A percentile compares a stretch with the other conserved stretches of the same genome.
Conservation (phyloP, 2,329 filamentous ascomycete genomes). For the Chrysoporthe austroafricana region DNA sequence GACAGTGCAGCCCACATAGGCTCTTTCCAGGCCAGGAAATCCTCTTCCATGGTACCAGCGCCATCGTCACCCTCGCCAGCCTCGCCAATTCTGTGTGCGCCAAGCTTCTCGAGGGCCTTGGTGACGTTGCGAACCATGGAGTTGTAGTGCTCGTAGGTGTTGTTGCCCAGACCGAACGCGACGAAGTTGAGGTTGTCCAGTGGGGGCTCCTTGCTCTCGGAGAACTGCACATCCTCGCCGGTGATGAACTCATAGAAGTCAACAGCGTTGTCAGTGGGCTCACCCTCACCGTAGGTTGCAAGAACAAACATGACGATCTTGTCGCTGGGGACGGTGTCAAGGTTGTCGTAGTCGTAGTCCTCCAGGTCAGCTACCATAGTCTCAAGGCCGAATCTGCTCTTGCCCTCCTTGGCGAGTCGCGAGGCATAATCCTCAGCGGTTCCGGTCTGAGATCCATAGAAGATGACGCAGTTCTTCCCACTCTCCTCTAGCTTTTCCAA, state of each 20-base stretch:
- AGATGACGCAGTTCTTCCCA: constrained; percentile 96
- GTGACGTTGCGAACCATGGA: constrained; percentile 94
- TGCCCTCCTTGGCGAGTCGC: constrained; percentile 93
- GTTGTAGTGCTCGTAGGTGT: constrained; percentile 99
- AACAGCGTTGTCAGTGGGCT: constrained; percentile 97
- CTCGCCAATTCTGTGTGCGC: constrained; percentile 80
- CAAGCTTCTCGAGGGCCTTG: constrained; percentile 78
- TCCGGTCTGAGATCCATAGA: constrained; percentile 98
- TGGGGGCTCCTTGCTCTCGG: constrained; percentile 72
- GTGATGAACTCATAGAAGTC: constrained; percentile 98
- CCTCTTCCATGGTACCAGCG: constrained; percentile 98
- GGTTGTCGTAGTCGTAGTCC: constrained; percentile 95
- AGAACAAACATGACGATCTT: constrained; percentile 95
- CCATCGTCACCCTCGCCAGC: constrained; percentile 97
- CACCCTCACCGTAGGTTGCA: constrained; percentile 96
- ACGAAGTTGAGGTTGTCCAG: constrained; percentile 89
- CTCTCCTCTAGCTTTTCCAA: constrained; percentile 94
- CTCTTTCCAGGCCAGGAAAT: constrained; percentile 98
- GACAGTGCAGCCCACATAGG: constrained; percentile 93
- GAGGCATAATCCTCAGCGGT: constrained; percentile 99
- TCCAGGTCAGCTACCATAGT: constrained; percentile 98
- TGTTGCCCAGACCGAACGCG: constrained; percentile 95
- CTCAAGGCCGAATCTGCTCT: constrained; percentile 92
- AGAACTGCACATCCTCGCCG: constrained; percentile 80
- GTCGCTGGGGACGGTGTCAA: constrained; percentile 85